Evolutionary conservation across 441 rosid species (phyloP).

Genomic region (Melastoma candidum): DNA sequence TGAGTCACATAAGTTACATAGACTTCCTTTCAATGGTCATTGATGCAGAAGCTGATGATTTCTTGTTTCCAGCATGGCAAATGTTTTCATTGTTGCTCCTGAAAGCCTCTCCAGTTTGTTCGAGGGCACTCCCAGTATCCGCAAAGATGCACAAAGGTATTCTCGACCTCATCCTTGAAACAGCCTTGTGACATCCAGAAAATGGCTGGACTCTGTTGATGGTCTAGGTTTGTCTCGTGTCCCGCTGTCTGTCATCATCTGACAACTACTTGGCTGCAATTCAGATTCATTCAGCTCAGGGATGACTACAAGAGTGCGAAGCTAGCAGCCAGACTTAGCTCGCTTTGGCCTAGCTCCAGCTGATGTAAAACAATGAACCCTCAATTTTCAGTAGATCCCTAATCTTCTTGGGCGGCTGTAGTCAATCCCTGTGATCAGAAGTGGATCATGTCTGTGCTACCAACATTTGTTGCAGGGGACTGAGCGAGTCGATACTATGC

Average conservation of each 20-base stretch:
- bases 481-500: too few relatives aligned
- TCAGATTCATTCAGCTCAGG: conserved; percentile 92
- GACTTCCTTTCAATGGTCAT: neutral
- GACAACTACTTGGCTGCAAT: conserved; percentile 3
- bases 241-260: neutral
- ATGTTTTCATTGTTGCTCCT: conserved; percentile 92
- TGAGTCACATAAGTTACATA: conserved; percentile 23
- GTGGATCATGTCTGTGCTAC: too few relatives aligned
- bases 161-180: neutral
- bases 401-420: conserved; percentile 1
- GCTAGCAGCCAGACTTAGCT: conserved; percentile 73
- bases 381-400: conserved; percentile 6
- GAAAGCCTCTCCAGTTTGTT: conserved; percentile 87
- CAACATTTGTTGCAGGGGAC: too few relatives aligned
- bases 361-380: conserved; percentile 20
- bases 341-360: conserved; percentile 64
- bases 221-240: neutral
- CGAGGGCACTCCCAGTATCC: conserved; percentile 91
- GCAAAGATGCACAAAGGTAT: conserved; percentile 82
- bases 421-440: neutral
- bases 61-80: conserved; percentile 63
- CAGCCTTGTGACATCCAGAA: too few relatives aligned
- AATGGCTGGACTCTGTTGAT: too few relatives aligned
- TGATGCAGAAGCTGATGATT: neutral
- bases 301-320: conserved; percentile 95